These are phyloP conservation scores for Naganishia albida DNA, from an alignment of 1,284 basidiomycete species.

Conservation along the genomic window DNA sequence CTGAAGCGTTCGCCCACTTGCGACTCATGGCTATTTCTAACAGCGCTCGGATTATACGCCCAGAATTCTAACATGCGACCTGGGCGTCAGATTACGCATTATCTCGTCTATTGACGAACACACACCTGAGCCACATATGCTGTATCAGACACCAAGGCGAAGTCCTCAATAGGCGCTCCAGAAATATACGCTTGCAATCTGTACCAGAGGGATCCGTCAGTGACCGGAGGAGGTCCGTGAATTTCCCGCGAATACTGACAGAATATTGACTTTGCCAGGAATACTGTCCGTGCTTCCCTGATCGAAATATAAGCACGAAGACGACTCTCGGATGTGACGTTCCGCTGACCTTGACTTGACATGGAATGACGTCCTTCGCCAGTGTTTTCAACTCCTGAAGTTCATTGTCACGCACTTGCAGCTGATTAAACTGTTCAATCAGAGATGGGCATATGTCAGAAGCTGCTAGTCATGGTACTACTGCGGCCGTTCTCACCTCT, in stretches of 20 bases:
- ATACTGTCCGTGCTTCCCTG: conserved; percentile 76
- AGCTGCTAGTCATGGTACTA: neutral
- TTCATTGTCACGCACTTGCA: conserved; percentile 90
- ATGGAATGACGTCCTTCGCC: conserved; percentile 68
- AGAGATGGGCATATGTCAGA: conserved; percentile 1
- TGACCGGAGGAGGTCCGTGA: too few relatives aligned
- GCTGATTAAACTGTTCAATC: conserved; percentile 77
- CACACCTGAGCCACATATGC: conserved; percentile 79
- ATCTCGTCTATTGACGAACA: neutral
- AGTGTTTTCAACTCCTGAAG: conserved; percentile 76
- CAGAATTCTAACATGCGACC: conserved; percentile 67
- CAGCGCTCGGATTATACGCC: conserved; percentile 88
- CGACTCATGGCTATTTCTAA: conserved; percentile 90
- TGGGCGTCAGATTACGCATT: conserved; percentile 24
- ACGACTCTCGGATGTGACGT: conserved; percentile 1
- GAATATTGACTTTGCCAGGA: conserved; percentile 91
- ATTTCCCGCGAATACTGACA: conserved; percentile 50
- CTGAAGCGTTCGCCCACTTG: conserved; percentile 82
- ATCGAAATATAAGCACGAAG: conserved; percentile 13
- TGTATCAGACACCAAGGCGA: conserved; percentile 93
- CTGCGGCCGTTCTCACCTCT: conserved; percentile 62
- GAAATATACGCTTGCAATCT: conserved; percentile 86
- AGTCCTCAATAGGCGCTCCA: conserved; percentile 78
- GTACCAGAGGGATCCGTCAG: neutral
- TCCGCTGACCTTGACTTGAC: conserved; percentile 62